Evolutionary conservation across 768 basidiomycete species (phyloP), one percentile per base, ranked within the genome.

Genomic region (Boletus pseudopeckii): DNA sequence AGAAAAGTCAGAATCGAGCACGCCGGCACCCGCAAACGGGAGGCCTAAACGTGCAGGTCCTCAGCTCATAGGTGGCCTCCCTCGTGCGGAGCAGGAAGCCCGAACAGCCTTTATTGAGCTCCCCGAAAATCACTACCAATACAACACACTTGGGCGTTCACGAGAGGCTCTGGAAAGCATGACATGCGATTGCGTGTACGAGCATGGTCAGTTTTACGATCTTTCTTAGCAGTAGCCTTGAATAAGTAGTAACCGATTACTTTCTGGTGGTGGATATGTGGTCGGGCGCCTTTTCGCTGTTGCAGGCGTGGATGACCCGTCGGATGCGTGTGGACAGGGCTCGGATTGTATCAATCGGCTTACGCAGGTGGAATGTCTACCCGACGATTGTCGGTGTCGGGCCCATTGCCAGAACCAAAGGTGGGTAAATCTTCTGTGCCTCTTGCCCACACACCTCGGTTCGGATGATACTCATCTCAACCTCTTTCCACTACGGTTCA

Each of bases 311-410:
- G 85, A 88, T 68, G 77, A 79, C 56, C 77, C 76, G 13, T 76
- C 82, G 41, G 72, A 71, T 49, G 92, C 92, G 7, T 99, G 97
- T 72, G 92, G 94, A 24, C 81, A 84, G 37, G 77, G 81, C 56
- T 92, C 92, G 22, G 91, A 96, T 74, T 99, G 97, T 70, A 98
- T 99, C 75, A 99, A 98, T 72, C 80, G 94, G 53, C 82, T 98
- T 56, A 95, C 97, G 24, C 95, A 96, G 71, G 92, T 98, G 13
- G 97, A 99, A 72, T 99, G 97, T 72, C 72, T 95, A n/a, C 74
- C 82, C 14, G 87, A 81, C 37, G 94, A 98, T 61, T 99, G 97
- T 74, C 82, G 88, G 37, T 93, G 91, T 74, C 76, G 83, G 42
- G 65, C 73, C 7, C 77, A 86, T 62, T 99, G 97, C 70, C 87